Percentiles rank a stretch among this genome's conserved stretches.
These are phyloP conservation scores for Amoeboaphelidium protococcarum DNA, from an alignment of 371 early-diverging fungal species.

Conservation along the genomic window DNA sequence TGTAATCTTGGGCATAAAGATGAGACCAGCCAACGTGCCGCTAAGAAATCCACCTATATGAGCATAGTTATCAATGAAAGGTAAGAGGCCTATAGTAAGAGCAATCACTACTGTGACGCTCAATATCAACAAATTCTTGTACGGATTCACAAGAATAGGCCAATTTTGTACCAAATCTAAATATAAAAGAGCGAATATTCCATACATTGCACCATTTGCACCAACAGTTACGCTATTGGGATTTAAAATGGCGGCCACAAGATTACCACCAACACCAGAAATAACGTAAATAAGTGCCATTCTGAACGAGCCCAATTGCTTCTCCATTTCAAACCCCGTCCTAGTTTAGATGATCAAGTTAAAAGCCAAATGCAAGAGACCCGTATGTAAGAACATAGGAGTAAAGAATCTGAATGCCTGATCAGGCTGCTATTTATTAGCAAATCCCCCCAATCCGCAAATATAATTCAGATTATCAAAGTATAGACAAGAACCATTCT, in stretches of 20 bases:
- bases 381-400: neutral
- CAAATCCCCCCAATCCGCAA: neutral
- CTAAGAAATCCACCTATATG: constrained; percentile 1
- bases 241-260: neutral
- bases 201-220: neutral
- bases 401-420: neutral
- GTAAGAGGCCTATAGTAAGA: neutral
- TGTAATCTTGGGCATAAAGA: neutral
- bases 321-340: neutral
- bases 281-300: neutral
- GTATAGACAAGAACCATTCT: neutral
- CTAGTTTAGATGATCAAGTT: neutral
- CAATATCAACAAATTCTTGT: neutral
- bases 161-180: neutral
- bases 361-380: constrained; percentile 1
- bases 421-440: neutral
- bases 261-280: neutral
- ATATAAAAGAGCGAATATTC: neutral
- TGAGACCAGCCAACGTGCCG: neutral
- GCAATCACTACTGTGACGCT: neutral
- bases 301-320: neutral
- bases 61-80: constrained; percentile 2
- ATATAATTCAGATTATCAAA: neutral
- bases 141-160: neutral
- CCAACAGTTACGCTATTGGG: neutral